A percentile compares a stretch with the other conserved stretches of the same genome.
Evolutionary conservation across 108 stramenopile genomes (phyloP).

Genomic region (Pelagomonas calceolata): DNA sequence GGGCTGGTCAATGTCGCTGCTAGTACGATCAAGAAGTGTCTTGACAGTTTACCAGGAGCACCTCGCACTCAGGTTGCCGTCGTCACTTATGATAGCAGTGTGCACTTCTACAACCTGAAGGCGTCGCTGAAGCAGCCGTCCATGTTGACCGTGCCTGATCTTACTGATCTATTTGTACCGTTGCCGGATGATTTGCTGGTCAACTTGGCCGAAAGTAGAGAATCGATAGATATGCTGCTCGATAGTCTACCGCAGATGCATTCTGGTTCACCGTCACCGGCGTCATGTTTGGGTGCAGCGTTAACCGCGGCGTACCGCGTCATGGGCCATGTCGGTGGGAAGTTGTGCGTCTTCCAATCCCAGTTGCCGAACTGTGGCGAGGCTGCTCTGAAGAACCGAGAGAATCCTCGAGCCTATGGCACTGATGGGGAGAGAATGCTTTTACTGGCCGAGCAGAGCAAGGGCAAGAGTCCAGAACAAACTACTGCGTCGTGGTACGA

Average conservation of each 20-base stretch:
- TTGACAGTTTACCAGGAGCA: conserved; percentile 78
- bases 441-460: conserved; percentile 55
- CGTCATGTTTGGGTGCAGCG: conserved; percentile 76
- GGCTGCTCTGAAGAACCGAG: conserved; percentile 68
- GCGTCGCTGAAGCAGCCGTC: conserved; percentile 66
- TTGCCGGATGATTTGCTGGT: conserved; percentile 89
- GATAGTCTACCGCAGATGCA: conserved; percentile 88
- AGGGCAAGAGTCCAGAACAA: not conserved
- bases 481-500: conserved; percentile 73
- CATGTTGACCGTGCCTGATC: conserved; percentile 87
- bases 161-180: conserved; percentile 86
- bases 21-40: conserved; percentile 59
- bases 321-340: conserved; percentile 90
- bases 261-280: conserved; percentile 35
- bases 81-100: conserved; percentile 79
- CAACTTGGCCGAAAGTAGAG: conserved; percentile 72
- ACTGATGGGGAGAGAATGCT: conserved; percentile 80
- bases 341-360: conserved; percentile 83
- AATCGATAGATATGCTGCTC: conserved; percentile 74
- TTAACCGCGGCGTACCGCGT: conserved; percentile 87
- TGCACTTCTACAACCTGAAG: conserved; percentile 90
- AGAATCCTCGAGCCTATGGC: conserved; percentile 80
- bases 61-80: conserved; percentile 80
- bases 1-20: conserved; percentile 73
- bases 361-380: conserved; percentile 80